These are phyloP conservation scores for Albugo candida DNA, from an alignment of 352 stramenopile species.

Conservation along the genomic window DNA sequence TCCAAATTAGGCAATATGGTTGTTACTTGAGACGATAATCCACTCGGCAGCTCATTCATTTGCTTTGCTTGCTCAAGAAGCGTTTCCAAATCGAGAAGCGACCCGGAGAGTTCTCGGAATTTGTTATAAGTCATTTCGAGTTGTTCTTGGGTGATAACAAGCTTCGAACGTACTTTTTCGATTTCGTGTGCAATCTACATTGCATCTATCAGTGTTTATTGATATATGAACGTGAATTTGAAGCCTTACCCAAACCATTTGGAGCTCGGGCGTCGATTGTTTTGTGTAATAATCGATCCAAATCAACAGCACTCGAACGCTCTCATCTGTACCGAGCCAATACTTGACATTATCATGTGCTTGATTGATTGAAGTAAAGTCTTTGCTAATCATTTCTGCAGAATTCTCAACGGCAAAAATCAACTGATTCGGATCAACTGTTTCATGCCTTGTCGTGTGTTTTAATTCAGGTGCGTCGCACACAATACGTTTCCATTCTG, in stretches of 20 bases:
- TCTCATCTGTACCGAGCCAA: not conserved
- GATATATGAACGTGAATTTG: too few species aligned
- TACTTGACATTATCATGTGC: not conserved
- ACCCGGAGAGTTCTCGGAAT: not conserved
- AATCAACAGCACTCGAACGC: not conserved
- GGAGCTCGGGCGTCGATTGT: slow-evolving; percentile 7
- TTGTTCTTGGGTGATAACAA: too few species aligned
- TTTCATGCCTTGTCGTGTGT: slow-evolving; percentile 1
- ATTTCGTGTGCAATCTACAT: too few species aligned
- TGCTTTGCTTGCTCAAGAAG: slow-evolving; percentile 36
- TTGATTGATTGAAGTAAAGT: slow-evolving; percentile 3
- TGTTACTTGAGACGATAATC: not conserved
- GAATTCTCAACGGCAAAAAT: not conserved
- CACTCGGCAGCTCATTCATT: slow-evolving; percentile 5
- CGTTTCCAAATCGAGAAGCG: slow-evolving; percentile 24
- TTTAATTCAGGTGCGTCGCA: slow-evolving; percentile 35
- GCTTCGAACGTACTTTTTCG: too few species aligned
- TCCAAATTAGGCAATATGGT: slow-evolving; percentile 2
- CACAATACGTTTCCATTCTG: slow-evolving; percentile 38
- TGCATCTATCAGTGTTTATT: too few species aligned
- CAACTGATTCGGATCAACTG: not conserved
- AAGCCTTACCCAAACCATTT: not conserved
- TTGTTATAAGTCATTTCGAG: not conserved
- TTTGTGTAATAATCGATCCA: not conserved
- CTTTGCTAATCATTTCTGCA: slow-evolving; percentile 1